Conservation (phyloP, 257 asterid species). For the Thymus quinquecostatus region DNA sequence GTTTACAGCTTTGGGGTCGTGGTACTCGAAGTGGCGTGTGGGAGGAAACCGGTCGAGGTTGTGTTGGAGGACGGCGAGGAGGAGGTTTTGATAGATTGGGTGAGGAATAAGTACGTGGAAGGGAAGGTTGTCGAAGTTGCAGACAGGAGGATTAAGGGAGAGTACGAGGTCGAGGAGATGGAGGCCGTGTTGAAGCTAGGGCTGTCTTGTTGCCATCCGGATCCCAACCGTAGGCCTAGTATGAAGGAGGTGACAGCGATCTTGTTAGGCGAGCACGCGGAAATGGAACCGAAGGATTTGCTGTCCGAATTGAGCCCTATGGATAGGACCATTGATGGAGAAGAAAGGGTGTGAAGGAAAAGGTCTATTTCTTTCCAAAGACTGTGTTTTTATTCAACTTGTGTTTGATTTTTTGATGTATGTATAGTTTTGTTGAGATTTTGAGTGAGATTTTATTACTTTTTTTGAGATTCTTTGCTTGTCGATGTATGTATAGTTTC, state of each 20-base stretch:
- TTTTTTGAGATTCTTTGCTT: conserved; percentile 27
- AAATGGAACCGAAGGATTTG: conserved; percentile 51
- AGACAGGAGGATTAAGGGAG: conserved; percentile 63
- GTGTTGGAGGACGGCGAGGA: conserved; percentile 60
- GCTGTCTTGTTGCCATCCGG: conserved; percentile 79
- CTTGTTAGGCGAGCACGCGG: conserved; percentile 57
- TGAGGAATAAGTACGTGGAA: conserved; percentile 59
- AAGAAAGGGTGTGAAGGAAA: conserved; percentile 29
- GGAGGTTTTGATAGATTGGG: conserved; percentile 77
- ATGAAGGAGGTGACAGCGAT: conserved; percentile 72
- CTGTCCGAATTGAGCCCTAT: conserved; percentile 43
- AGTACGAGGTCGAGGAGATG: conserved; percentile 67
- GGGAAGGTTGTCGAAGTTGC: conserved; percentile 62
- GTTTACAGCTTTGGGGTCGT: conserved; percentile 82
- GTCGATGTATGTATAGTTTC: conserved; percentile 6
- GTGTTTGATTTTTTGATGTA: not conserved
- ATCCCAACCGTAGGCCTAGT: conserved; percentile 72
- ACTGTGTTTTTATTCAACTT: not conserved
- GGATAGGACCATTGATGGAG: conserved; percentile 23
- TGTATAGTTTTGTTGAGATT: conserved; percentile 29
- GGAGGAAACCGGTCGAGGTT: conserved; percentile 64
- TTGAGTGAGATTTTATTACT: not conserved
- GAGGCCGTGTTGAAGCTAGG: conserved; percentile 78
- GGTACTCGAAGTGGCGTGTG: conserved; percentile 80
- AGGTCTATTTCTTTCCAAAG: conserved; percentile 9